A percentile compares a stretch with the other conserved stretches of the same genome.
Evolutionary conservation across 768 basidiomycete genomes (phyloP).

Genomic region (Mycena belliarum): DNA sequence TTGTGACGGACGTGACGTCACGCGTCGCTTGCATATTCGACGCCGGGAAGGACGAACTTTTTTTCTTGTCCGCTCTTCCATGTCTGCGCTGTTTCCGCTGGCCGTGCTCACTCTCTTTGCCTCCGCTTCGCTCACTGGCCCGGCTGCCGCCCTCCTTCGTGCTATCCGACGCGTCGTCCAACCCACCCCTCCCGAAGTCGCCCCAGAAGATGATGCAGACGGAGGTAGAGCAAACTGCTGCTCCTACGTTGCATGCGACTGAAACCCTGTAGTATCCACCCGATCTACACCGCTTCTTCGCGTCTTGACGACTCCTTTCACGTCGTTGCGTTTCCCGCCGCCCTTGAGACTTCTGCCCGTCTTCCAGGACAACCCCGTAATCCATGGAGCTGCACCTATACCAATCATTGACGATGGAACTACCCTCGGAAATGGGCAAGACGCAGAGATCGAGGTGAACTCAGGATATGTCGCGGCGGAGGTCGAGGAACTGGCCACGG

Average conservation of each 20-base stretch:
- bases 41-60: background rate
- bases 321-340: too few species aligned
- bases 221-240: background rate
- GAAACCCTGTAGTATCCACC: background rate
- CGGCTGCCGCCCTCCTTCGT: constrained; percentile 8
- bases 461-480: too few species aligned
- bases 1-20: constrained; percentile 1
- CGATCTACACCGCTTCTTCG: background rate
- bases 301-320: background rate
- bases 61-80: constrained; percentile 12
- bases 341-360: background rate
- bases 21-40: background rate
- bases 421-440: too few species aligned
- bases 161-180: constrained; percentile 18
- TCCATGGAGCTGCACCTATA: background rate
- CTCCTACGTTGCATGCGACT: background rate
- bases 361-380: background rate
- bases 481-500: too few species aligned
- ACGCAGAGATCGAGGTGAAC: too few species aligned
- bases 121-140: constrained; percentile 10
- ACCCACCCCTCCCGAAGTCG: background rate
- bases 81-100: constrained; percentile 11
- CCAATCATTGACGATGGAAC: too few species aligned
- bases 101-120: constrained; percentile 18
- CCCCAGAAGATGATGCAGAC: background rate